Percentiles rank a stretch among this genome's conserved stretches.
Evolutionary conservation across 495 filamentous ascomycete species (phyloP).

Genomic region (Trichocladium antarcticum): DNA sequence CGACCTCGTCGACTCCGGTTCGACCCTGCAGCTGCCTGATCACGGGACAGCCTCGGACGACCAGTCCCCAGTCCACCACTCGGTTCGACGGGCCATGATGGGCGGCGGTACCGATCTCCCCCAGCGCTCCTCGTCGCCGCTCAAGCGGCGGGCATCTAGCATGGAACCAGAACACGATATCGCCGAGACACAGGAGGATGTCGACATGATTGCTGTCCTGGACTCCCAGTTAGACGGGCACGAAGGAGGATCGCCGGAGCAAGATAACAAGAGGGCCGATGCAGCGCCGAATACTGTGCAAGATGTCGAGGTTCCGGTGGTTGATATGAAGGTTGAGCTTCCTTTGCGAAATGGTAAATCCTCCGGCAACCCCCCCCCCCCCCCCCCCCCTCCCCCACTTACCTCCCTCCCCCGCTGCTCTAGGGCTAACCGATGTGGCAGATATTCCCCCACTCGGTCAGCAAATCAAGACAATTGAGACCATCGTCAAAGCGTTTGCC

Average conservation of each 20-base stretch:
- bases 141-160: slow-evolving; percentile 45
- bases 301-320: not conserved
- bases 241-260: not conserved
- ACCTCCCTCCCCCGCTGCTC: no score
- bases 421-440: slow-evolving; percentile 2
- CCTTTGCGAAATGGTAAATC: slow-evolving; percentile 22
- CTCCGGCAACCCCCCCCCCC: no score
- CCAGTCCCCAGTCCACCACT: slow-evolving; percentile 34
- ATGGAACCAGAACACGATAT: slow-evolving; percentile 36
- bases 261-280: slow-evolving; percentile 1
- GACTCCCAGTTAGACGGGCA: slow-evolving; percentile 3
- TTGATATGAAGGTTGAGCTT: slow-evolving; percentile 8
- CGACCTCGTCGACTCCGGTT: slow-evolving; percentile 32
- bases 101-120: slow-evolving; percentile 40
- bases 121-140: slow-evolving; percentile 44
- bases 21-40: slow-evolving; percentile 15
- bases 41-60: slow-evolving; percentile 17
- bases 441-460: slow-evolving; percentile 55
- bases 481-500: slow-evolving; percentile 46
- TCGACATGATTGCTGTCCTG: slow-evolving; percentile 36
- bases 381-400: no score
- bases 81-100: slow-evolving; percentile 41
- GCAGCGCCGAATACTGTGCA: not conserved
- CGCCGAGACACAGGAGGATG: slow-evolving; percentile 33
- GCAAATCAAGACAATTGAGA: slow-evolving; percentile 60